Base-by-base conservation (phyloP, 768 basidiomycete genomes). In the Russula olivacea region DNA sequence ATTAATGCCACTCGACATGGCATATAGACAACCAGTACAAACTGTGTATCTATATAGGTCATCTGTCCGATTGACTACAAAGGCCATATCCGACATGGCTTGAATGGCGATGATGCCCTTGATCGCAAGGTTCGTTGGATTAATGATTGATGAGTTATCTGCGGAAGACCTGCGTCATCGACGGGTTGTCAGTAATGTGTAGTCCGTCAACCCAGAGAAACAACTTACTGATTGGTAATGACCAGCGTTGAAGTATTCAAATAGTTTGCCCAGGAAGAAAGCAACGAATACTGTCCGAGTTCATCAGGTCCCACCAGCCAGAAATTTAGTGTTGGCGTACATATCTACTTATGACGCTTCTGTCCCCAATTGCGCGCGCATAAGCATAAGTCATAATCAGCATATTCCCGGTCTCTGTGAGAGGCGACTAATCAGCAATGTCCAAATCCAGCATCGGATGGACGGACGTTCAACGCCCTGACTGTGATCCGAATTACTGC, bases 71-170 rank as follows among this genome's bases (percentile, higher is more conserved):
- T 70, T 68, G 14, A 72, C 43, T 2, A 68, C 58, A 1, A 71
- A 66, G 4, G 78, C 76, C 45, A 88, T 83, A 61, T 81, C 74
- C 3, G 81, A 76, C 84, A 88, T 86, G 7, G 82, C 83, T 64
- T 80, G 74, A 69, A 88, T 85, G 6, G 84, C 86, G 54, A 86
- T 73, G 62, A 87, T 85, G 34, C 86, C 87, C 68, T 88, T 89
- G 72, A 87, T 82, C n/a, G 23, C 23, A 28, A 87, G 75, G 68
- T 87, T 87, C 17, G 86, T 87, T 69, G 86, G 83, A 67, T 87
- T 86, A 11, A 77, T 77, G 28, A 38, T 58, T 0, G 45, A 14
- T 6, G 38, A 11, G 5, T 19, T 8, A 55, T 71, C 64, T 2
- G 61, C 56, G 12, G 58, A 54, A 2, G n/a, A 9, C 34, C 70